Evolutionary conservation across 2,329 filamentous ascomycete genomes (phyloP), one percentile per base, ranked within the genome.

Genomic region (Penicillium sp.): DNA sequence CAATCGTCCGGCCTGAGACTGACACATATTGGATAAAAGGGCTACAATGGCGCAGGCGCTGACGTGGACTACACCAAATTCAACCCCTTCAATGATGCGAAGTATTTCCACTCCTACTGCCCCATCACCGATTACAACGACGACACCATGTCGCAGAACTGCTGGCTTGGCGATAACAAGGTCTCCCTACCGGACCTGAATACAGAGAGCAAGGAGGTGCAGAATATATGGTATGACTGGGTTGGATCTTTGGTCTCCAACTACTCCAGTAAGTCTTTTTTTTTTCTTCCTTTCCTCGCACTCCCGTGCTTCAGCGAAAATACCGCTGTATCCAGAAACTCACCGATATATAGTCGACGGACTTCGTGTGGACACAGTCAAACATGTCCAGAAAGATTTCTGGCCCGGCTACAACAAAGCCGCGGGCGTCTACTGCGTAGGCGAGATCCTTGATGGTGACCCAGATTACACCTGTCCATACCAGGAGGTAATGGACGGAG

Each of bases 61-160:
- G 72, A 74, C 5, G 78, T 86, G 38, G 79, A 85, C 68, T 87
- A 85, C 65, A 76, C 73, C 56, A 65, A 72, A 16, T 79, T 81
- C 43, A 72, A 76, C 22, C 80, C 83, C 8, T 84, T 87, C 64
- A 80, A 87, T 68, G 72, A 81, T 29, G 57, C 77, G 18, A 78
- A 77, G 24, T 85, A 85, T 63, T 89, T 83, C 72, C 85, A 89
- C 66, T 43, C 79, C 1, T 82, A 80, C 64, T 89, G 87, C 70
- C 65, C 66, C 3, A 77, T 84, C 50, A 59, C 55, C 16, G 67
- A 87, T 68, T 86, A 85, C 71, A 66, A 70, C 37, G 72, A 86
- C 66, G 75, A 83, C 60, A 75, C 68, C 1, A 75, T 71, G 20
- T 67, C 71, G 3, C 67, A 73, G 43, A 40, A 71, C 16, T 88